A percentile compares a stretch with the other conserved stretches of the same genome.
Evolutionary conservation across 2,329 filamentous ascomycete species (phyloP).

Genomic region (Graphilbum sp.): DNA sequence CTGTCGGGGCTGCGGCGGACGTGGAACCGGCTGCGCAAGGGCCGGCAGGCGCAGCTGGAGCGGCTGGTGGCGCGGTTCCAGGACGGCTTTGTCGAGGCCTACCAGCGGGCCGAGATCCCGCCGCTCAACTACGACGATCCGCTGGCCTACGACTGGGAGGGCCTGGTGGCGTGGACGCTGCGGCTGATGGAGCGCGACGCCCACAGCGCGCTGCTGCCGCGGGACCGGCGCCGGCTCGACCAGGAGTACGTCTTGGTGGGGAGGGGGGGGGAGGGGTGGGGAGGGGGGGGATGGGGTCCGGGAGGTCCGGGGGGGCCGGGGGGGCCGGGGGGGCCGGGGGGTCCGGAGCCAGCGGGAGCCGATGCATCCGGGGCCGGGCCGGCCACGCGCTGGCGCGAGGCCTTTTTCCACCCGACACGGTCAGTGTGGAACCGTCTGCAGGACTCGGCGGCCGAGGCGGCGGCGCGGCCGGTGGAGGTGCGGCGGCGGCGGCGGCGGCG

Average conservation of each 20-base stretch:
- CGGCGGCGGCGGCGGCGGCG: neutral
- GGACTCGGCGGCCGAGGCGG: slow-evolving; percentile 31
- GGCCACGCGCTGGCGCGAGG: slow-evolving; percentile 32
- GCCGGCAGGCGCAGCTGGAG: slow-evolving; percentile 34
- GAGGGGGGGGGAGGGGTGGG: slow-evolving; percentile 1
- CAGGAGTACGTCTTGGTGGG: slow-evolving; percentile 21
- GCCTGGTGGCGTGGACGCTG: slow-evolving; percentile 50
- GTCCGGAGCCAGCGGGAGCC: neutral
- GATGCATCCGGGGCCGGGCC: slow-evolving; percentile 10
- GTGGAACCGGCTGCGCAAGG: slow-evolving; percentile 36
- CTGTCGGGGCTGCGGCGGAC: slow-evolving; percentile 35
- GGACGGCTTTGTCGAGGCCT: slow-evolving; percentile 46
- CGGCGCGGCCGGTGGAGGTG: slow-evolving; percentile 17
- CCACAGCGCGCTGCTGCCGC: slow-evolving; percentile 24
- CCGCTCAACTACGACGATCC: slow-evolving; percentile 47
- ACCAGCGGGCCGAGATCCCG: slow-evolving; percentile 43
- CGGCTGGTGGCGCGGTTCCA: slow-evolving; percentile 48
- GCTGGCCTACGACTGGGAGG: slow-evolving; percentile 50
- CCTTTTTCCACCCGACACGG: slow-evolving; percentile 35
- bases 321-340: neutral
- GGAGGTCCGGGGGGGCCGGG: too few species aligned
- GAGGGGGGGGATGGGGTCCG: too few species aligned
- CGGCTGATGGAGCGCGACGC: slow-evolving; percentile 28
- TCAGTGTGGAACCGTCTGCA: slow-evolving; percentile 42
- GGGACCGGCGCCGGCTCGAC: slow-evolving; percentile 26